Evolutionary conservation across 2,329 filamentous ascomycete species (phyloP).

Genomic region (Periconia macrospinosa): DNA sequence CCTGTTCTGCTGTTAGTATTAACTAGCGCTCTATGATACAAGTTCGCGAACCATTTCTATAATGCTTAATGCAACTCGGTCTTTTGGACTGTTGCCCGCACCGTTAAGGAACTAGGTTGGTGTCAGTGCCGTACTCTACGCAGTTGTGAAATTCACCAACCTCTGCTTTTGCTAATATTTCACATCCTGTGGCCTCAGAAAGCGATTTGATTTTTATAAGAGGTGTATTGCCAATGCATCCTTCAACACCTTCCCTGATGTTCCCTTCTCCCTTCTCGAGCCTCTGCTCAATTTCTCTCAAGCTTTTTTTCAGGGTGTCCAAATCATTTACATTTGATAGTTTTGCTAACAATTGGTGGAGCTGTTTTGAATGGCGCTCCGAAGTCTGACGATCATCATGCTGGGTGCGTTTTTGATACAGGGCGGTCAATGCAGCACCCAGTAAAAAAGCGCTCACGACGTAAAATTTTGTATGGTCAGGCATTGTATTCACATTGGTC

Average conservation of each 20-base stretch:
- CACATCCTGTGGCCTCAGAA: slow-evolving; percentile 82
- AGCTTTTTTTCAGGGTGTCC: slow-evolving; percentile 25
- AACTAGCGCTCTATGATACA: background rate
- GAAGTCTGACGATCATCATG: slow-evolving; percentile 17
- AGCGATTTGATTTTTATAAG: slow-evolving; percentile 84
- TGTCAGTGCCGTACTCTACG: background rate
- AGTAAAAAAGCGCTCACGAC: slow-evolving; percentile 73
- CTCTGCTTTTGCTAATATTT: slow-evolving; percentile 91
- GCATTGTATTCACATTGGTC: slow-evolving; percentile 26
- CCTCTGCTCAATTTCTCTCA: slow-evolving; percentile 20
- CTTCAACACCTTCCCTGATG: slow-evolving; percentile 81
- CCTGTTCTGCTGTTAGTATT: slow-evolving; percentile 48
- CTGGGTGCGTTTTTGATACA: slow-evolving; percentile 16
- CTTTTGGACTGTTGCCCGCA: slow-evolving; percentile 90
- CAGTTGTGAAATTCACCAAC: slow-evolving; percentile 35
- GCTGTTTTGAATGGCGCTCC: slow-evolving; percentile 21
- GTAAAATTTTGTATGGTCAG: slow-evolving; percentile 55
- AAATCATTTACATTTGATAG: slow-evolving; percentile 28
- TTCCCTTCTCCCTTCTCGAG: slow-evolving; percentile 20
- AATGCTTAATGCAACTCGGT: slow-evolving; percentile 89
- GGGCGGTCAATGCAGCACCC: slow-evolving; percentile 68
- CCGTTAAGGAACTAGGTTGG: slow-evolving; percentile 78
- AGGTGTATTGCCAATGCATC: slow-evolving; percentile 90
- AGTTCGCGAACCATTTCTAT: slow-evolving; percentile 61
- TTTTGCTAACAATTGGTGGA: slow-evolving; percentile 20